A percentile compares a stretch with the other conserved stretches of the same genome.
These are phyloP conservation scores for Penicillium vulpinum DNA, from an alignment of 2,329 filamentous ascomycete species.

Conservation along the genomic window DNA sequence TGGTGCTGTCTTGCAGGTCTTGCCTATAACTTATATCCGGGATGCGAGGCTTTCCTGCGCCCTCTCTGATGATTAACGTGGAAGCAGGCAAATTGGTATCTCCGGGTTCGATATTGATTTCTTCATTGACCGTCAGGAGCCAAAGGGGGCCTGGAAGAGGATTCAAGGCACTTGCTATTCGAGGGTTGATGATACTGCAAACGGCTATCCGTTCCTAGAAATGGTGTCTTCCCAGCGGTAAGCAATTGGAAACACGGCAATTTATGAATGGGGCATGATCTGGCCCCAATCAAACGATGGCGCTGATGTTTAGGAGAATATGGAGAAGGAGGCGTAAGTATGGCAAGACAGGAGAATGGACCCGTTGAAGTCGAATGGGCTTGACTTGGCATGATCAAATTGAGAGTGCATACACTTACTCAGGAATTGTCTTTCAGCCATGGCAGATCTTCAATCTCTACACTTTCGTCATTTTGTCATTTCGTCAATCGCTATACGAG, in stretches of 20 bases:
- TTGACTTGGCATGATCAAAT: background rate
- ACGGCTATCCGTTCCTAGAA: background rate
- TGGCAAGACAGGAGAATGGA: background rate
- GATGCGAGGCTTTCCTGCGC: background rate
- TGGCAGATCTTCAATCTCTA: background rate
- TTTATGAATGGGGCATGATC: background rate
- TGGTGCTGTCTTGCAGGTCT: background rate
- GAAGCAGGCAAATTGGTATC: background rate
- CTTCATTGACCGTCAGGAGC: background rate
- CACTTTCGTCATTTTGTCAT: too few species aligned
- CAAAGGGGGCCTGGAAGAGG: background rate
- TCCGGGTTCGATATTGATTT: background rate
- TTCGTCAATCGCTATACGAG: too few species aligned
- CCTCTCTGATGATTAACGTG: background rate
- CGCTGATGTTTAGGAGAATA: background rate
- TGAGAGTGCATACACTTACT: background rate
- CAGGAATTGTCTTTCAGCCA: constrained; percentile 1
- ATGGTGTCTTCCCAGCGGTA: background rate
- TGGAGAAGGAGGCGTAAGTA: background rate
- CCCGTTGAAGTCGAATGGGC: background rate
- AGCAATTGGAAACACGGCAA: background rate
- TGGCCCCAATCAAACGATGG: background rate
- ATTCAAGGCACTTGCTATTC: background rate
- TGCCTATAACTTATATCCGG: background rate
- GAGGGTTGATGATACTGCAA: background rate